Evolutionary conservation across 768 basidiomycete species (phyloP), one percentile per base, ranked within the genome.

Genomic region (Pilatotrama ljubarskyi): DNA sequence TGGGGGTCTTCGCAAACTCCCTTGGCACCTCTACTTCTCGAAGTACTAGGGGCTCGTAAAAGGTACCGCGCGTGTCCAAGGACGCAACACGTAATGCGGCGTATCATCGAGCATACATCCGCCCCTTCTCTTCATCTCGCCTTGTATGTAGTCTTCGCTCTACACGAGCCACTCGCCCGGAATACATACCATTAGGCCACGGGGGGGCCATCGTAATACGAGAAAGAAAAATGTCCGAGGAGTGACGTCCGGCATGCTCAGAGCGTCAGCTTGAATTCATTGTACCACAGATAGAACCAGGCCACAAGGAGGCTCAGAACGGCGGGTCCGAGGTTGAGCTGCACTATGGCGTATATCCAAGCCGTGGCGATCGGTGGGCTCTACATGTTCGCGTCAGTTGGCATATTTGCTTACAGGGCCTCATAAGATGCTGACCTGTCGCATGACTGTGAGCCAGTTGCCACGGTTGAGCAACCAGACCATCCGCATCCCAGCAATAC

Each of bases 311-410:
- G 76, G 62, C 82, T 84, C 26, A 84, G 58, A 3, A 84, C 75
- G 5, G 90, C 85, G 18, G 84, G 82, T 2, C 77, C 77, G 24
- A 94, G 73, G 56, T 87, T 82, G 25, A 92, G 78, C 63, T 91
- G 87, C 13, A 91, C 75, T 49, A 92, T 76, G 3, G 83, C 78
- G 66, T 89, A 93, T 9, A 92, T 76, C 91, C 92, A 93, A 6
- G 88, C 68, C 0, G 91, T 91, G 2, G 85, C 85, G 55, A 93
- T 74, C 11, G 92, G 89, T 13, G 92, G 91, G 58, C 82, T 82
- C 92, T 93, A 56, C 36, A 36, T 53, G 15, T 57, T 36, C 41
- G 32, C 18, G 47, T 40, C 11, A 43, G 18, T 4, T 48, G 62
- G 25, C n/a, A 63, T 13, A 18, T 18, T 13, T 1, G 59, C 37